Conservation (phyloP, 2,329 filamentous ascomycete species). For the Fusarium lateritium region DNA sequence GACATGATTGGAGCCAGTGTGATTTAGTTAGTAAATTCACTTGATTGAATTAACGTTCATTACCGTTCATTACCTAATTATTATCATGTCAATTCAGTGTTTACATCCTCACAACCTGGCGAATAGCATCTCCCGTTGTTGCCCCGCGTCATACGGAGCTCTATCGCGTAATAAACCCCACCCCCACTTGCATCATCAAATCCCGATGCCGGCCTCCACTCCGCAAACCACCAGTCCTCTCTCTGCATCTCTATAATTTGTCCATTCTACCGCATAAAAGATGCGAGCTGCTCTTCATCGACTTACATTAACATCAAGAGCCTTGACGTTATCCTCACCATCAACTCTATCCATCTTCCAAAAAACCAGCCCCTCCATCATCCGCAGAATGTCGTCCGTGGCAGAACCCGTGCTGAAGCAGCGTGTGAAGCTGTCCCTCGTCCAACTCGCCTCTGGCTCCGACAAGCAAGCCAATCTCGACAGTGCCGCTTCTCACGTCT, state of each 20-base stretch:
- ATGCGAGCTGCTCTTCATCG: conserved; percentile 42
- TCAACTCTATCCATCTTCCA: conserved; percentile 38
- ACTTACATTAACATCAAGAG: conserved; percentile 27
- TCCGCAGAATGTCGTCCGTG: conserved; percentile 56
- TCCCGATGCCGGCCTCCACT: conserved; percentile 24
- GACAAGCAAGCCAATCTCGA: conserved; percentile 90
- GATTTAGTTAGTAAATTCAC: too few species aligned
- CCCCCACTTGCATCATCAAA: conserved; percentile 37
- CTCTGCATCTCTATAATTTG: not conserved
- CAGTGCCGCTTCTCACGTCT: conserved; percentile 85
- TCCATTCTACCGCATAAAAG: not conserved
- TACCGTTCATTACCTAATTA: too few species aligned
- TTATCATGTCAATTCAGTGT: not conserved
- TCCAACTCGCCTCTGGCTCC: conserved; percentile 84
- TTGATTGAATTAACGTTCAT: too few species aligned
- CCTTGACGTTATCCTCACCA: conserved; percentile 22
- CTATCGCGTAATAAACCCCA: conserved; percentile 36
- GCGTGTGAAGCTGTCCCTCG: conserved; percentile 83
- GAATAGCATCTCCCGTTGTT: conserved; percentile 22
- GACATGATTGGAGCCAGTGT: too few species aligned
- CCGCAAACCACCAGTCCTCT: conserved; percentile 10
- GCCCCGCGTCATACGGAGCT: conserved; percentile 32
- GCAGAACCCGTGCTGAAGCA: conserved; percentile 73
- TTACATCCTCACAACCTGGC: conserved; percentile 2
- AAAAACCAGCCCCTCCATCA: conserved; percentile 29